Percentiles rank a stretch among this genome's conserved stretches.
phyloP scores from a whole-genome alignment of 176 grass and related monocot genomes.

The maize (Zea mays) region DNA sequence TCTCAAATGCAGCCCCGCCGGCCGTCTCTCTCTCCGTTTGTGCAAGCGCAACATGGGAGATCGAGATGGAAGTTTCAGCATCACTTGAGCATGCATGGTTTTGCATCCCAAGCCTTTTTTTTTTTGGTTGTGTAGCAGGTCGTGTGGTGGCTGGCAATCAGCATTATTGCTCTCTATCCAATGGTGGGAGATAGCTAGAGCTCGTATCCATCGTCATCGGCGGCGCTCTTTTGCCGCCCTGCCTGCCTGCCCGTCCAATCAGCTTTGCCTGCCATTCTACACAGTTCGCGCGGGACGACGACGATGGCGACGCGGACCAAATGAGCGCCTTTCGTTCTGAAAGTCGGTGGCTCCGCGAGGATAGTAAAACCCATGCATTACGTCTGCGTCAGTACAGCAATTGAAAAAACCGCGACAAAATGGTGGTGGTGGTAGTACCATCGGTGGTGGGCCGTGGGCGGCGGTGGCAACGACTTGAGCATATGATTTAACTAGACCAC shows the following conservation, averaged over 20 bases:
- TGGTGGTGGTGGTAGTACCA: not conserved
- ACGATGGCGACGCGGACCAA: not conserved
- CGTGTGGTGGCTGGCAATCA: not conserved
- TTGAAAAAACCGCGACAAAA: not conserved
- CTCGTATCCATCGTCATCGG: not conserved
- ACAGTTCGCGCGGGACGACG: not conserved
- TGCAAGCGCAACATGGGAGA: not conserved
- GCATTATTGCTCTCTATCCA: not conserved
- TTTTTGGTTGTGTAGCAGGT: not conserved
- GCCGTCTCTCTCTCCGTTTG: not conserved
- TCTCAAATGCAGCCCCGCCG: not conserved
- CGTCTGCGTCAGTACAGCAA: conserved; percentile 45
- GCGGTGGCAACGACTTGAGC: not conserved
- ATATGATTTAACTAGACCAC: conserved; percentile 4
- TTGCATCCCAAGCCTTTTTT: too few relatives aligned
- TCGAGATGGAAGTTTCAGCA: not conserved
- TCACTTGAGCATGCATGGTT: not conserved
- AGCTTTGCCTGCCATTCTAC: conserved; percentile 6
- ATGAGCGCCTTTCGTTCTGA: conserved; percentile 5
- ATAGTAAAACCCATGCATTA: not conserved
- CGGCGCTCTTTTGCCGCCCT: not conserved
- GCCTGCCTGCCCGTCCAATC: conserved; percentile 8
- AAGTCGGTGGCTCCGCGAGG: conserved; percentile 21
- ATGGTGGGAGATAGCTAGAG: not conserved
- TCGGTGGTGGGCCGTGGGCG: not conserved